Evolutionary conservation across 1,139 yeast species (phyloP), one percentile per base, ranked within the genome.

Genomic region (Taphrina betulina): DNA sequence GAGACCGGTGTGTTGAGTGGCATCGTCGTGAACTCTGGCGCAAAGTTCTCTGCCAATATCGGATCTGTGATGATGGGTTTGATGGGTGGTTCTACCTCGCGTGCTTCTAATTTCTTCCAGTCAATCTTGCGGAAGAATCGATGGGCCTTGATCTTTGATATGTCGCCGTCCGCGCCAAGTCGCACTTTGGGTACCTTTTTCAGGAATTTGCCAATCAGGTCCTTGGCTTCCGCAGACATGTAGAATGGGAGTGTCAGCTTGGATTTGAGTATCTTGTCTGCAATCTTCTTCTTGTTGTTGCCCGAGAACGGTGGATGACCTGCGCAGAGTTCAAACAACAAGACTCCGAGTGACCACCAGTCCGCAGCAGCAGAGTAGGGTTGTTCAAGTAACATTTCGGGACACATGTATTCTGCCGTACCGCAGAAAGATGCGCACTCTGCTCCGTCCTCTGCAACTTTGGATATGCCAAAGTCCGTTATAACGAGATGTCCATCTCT

Each of bases 291-390:
- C 67, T 86, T 86, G 66, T 85, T 88, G 61, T 80, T 83, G 1
- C 97, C 98, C 0, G 95, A 86, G 68, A 88, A 90, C 1, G 98
- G 98, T 0, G 98, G 97, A 46, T 83, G 78, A 0, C 98, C 97
- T 0, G 95, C 85, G 40, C 92, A 73, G 73, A 92, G 76, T 69
- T 92, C 97, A 68, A 75, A 88, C 28, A 88, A 78, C 5, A 92
- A 87, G 62, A 96, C 88, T 0, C 98, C 97, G 28, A 92, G 74
- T 0, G 96, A 88, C 95, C 97, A 92, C 95, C 96, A 92, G 68
- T 92, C 98, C 8, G 94, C 96, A 7, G 82, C 78, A 62, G 79
- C 83, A 62, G 89, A 92, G 67, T 92, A 92, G n/a, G 84, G 82
- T 61, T 83, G 81, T 23, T 96, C 96, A 53, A 79, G 80, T 24